Percentiles rank a stretch among this genome's conserved stretches.
Conservation (phyloP, 2,329 filamentous ascomycete genomes). For the Cryphonectria nitschkei region DNA sequence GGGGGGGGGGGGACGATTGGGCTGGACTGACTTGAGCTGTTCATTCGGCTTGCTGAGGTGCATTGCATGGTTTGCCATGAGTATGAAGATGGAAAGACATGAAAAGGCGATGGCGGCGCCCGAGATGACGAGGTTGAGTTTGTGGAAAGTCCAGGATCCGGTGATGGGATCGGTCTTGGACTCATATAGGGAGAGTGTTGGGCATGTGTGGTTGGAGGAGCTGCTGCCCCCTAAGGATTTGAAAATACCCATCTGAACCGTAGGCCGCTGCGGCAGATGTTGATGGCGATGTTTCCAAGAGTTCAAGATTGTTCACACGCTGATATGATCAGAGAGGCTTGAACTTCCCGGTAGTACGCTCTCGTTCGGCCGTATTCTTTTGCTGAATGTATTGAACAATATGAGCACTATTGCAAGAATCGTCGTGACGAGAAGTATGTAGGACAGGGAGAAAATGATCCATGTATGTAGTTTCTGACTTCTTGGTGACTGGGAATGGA, state of each 20-base stretch:
- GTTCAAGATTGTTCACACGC: not conserved
- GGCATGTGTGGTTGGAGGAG: conserved; percentile 12
- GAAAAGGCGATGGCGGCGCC: conserved; percentile 23
- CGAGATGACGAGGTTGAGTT: conserved; percentile 22
- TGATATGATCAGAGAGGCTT: not conserved
- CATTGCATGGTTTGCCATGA: conserved; percentile 22
- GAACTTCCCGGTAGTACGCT: not conserved
- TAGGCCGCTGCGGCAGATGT: not conserved
- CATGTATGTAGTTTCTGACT: not conserved
- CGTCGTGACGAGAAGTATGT: not conserved
- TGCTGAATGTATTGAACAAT: not conserved
- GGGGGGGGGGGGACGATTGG: not conserved
- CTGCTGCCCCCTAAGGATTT: not conserved
- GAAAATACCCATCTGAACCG: conserved; percentile 1
- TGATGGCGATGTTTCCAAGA: not conserved
- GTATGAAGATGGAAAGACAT: conserved; percentile 18
- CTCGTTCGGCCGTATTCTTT: not conserved
- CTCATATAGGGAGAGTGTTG: conserved; percentile 10
- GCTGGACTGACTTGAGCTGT: conserved; percentile 39
- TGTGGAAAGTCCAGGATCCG: conserved; percentile 19
- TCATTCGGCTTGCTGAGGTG: conserved; percentile 46
- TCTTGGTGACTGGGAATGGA: not conserved
- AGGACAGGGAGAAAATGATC: not conserved
- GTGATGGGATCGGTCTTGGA: conserved; percentile 9
- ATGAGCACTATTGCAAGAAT: not conserved